A percentile compares a stretch with the other conserved stretches of the same genome.
Conservation (phyloP, 2,329 filamentous ascomycete species). For the Tolypocladium album region DNA sequence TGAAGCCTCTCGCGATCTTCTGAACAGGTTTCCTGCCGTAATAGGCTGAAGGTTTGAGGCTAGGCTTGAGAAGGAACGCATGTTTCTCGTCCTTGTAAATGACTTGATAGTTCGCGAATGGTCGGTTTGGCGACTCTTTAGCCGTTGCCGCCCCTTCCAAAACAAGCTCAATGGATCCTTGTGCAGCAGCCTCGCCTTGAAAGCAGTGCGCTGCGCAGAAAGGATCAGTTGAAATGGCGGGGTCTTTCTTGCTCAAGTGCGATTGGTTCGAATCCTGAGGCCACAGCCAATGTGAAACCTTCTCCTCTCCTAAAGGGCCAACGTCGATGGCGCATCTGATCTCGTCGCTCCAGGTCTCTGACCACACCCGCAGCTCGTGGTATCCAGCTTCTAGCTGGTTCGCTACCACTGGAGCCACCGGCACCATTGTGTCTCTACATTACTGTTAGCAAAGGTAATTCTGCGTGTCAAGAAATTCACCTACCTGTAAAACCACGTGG, state of each 20-base stretch:
- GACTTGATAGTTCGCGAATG: conserved; percentile 68
- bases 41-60: conserved; percentile 72
- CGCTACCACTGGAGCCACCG: conserved; percentile 73
- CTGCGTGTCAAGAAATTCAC: conserved; percentile 1
- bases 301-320: conserved; percentile 81
- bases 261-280: conserved; percentile 37
- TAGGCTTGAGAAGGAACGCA: conserved; percentile 81
- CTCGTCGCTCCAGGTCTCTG: conserved; percentile 86
- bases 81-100: conserved; percentile 70
- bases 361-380: conserved; percentile 75
- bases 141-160: conserved; percentile 20
- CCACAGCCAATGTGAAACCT: conserved; percentile 78
- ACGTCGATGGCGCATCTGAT: conserved; percentile 83
- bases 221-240: conserved; percentile 39
- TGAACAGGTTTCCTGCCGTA: conserved; percentile 72
- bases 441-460: conserved; percentile 7
- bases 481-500: conserved; percentile 90
- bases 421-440: conserved; percentile 69
- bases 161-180: conserved; percentile 33
- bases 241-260: conserved; percentile 16
- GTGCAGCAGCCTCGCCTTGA: conserved; percentile 45
- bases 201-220: conserved; percentile 52
- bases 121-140: conserved; percentile 35
- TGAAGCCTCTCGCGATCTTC: conserved; percentile 73
- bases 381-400: conserved; percentile 93